Conservation (phyloP, 2,329 filamentous ascomycete species). For the Calonectria multiphialidica region DNA sequence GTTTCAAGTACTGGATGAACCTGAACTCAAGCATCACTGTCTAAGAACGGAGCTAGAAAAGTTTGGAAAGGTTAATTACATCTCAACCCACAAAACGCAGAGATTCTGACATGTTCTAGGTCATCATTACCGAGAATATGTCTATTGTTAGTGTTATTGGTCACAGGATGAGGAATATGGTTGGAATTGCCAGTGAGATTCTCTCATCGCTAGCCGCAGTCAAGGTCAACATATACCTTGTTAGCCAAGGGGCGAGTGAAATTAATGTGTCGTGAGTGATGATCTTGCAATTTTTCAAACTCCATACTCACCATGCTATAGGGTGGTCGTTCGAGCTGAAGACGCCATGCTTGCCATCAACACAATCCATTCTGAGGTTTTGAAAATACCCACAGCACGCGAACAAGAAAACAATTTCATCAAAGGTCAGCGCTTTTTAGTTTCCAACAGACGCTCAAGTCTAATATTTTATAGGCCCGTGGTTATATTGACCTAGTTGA, state of each 20-base stretch:
- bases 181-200: background rate
- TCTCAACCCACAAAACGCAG: background rate
- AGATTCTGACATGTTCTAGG: background rate
- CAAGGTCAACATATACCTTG: slow-evolving; percentile 1
- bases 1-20: background rate
- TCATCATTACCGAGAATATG: background rate
- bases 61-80: background rate
- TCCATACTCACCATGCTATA: background rate
- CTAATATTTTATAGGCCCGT: background rate
- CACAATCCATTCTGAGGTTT: background rate
- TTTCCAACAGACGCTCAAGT: no score
- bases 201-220: background rate
- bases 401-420: slow-evolving; percentile 2
- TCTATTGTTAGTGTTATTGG: background rate
- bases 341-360: background rate
- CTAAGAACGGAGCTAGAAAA: background rate
- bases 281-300: rapidly evolving
- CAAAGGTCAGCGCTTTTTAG: background rate
- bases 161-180: slow-evolving; percentile 6
- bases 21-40: background rate
- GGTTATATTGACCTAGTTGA: no score
- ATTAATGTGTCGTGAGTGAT: background rate
- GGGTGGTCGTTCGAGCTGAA: background rate
- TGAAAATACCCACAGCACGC: background rate
- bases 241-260: slow-evolving; percentile 1